Percentiles rank a stretch among this genome's conserved stretches.
phyloP scores from a whole-genome alignment of 768 basidiomycete species.

The Hygrophoropsis aurantiaca region DNA sequence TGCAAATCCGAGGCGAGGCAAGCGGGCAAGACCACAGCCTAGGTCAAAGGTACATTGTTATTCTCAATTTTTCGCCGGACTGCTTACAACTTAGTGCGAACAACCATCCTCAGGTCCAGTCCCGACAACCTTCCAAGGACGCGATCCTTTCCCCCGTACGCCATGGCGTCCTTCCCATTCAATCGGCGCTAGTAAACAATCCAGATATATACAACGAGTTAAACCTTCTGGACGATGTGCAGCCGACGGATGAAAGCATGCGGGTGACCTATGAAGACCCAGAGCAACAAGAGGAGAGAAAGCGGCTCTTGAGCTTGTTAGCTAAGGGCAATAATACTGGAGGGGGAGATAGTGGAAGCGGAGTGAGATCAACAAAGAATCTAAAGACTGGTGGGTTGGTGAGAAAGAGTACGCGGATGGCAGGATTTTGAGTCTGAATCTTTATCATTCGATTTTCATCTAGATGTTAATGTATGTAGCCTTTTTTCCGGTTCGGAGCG shows the following conservation, averaged over 20 bases:
- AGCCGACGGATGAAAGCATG: slow-evolving; percentile 44
- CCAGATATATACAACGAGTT: slow-evolving; percentile 28
- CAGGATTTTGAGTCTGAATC: slow-evolving; percentile 20
- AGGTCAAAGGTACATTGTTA: slow-evolving; percentile 32
- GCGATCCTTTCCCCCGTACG: slow-evolving; percentile 13
- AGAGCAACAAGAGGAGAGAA: slow-evolving; percentile 56
- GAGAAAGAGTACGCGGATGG: slow-evolving; percentile 22
- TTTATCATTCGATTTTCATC: slow-evolving; percentile 1
- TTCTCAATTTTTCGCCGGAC: background rate
- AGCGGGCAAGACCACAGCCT: slow-evolving; percentile 37
- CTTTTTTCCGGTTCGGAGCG: too few relatives aligned
- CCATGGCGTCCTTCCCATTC: background rate
- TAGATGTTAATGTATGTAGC: background rate
- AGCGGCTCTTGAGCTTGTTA: slow-evolving; percentile 56
- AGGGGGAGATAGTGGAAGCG: slow-evolving; percentile 12
- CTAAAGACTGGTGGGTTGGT: slow-evolving; percentile 1
- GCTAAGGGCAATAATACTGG: slow-evolving; percentile 18
- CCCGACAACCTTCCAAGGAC: slow-evolving; percentile 39
- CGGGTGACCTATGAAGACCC: slow-evolving; percentile 72
- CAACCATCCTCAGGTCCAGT: slow-evolving; percentile 29
- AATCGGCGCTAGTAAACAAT: slow-evolving; percentile 7
- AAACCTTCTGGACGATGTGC: slow-evolving; percentile 26
- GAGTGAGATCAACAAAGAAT: slow-evolving; percentile 5
- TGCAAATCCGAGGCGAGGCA: slow-evolving; percentile 23
- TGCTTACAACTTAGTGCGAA: background rate